These are phyloP conservation scores for Nepenthes mirabilis DNA, from an alignment of 148 eudicot genomes.

Conservation along the genomic window DNA sequence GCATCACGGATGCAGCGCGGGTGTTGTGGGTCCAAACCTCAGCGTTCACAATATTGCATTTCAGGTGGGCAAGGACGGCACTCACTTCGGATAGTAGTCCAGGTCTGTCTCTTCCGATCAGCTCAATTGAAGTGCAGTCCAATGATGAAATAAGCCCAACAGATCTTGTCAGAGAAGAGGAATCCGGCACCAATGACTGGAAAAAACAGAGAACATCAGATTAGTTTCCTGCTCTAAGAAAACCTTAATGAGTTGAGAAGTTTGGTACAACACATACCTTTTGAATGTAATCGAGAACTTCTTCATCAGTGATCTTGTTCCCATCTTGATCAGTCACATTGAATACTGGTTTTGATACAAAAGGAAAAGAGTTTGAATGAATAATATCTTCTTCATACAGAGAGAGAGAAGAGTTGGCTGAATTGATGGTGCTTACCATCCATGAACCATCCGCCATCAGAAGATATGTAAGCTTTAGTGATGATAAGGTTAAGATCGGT, in stretches of 20 bases:
- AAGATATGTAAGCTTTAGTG: conserved; percentile 87
- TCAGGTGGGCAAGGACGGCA: conserved; percentile 70
- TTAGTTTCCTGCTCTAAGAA: background rate
- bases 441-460: conserved; percentile 99
- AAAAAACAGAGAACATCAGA: conserved; percentile 9
- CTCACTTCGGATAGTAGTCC: conserved; percentile 82
- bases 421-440: conserved; percentile 31
- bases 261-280: conserved; percentile 32
- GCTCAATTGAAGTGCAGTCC: conserved; percentile 64
- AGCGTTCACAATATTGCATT: conserved; percentile 79
- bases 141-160: conserved; percentile 43
- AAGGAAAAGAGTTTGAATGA: background rate
- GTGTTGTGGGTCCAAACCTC: conserved; percentile 98
- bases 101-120: conserved; percentile 75
- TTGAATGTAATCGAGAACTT: conserved; percentile 56
- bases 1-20: conserved; percentile 82
- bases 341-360: conserved; percentile 36
- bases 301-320: conserved; percentile 79
- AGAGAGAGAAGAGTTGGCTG: background rate
- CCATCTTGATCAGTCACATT: conserved; percentile 90
- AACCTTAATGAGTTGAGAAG: background rate
- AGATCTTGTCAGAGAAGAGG: conserved; percentile 54
- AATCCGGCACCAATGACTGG: conserved; percentile 87
- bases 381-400: background rate
- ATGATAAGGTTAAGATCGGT: conserved; percentile 79